A percentile compares a stretch with the other conserved stretches of the same genome.
Evolutionary conservation across 306 rosid species (phyloP).

Genomic region (Cucurbita argyrosperma): DNA sequence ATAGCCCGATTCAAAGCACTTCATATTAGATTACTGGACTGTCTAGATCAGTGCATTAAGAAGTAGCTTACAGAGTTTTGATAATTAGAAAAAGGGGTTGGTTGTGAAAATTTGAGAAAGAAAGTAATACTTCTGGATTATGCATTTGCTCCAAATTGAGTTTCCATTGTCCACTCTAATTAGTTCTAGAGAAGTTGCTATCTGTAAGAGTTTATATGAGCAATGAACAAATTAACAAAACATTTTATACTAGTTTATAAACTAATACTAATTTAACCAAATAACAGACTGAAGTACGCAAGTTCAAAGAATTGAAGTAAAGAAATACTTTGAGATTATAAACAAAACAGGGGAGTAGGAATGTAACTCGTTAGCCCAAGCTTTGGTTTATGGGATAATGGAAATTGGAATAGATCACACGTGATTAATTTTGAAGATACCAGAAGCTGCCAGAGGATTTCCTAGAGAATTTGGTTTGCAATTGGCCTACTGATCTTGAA

Average conservation of each 20-base stretch:
- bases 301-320: background rate
- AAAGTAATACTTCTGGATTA: background rate
- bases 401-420: background rate
- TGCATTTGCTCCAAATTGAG: background rate
- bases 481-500: background rate
- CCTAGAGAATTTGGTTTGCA: background rate
- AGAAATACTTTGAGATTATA: background rate
- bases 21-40: constrained; percentile 44
- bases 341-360: background rate
- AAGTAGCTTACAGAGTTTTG: background rate
- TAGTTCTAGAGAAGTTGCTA: background rate
- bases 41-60: constrained; percentile 29
- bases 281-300: background rate
- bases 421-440: background rate
- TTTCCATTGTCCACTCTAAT: background rate
- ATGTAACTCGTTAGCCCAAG: background rate
- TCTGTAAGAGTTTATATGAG: background rate
- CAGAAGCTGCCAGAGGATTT: background rate
- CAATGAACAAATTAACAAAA: background rate
- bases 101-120: background rate
- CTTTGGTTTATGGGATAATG: background rate
- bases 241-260: background rate
- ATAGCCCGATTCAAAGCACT: constrained; percentile 52
- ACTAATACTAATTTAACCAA: background rate
- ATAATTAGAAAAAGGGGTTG: background rate